phyloP scores from a whole-genome alignment of 805 yeast genomes.

The Candida nitratophila region DNA sequence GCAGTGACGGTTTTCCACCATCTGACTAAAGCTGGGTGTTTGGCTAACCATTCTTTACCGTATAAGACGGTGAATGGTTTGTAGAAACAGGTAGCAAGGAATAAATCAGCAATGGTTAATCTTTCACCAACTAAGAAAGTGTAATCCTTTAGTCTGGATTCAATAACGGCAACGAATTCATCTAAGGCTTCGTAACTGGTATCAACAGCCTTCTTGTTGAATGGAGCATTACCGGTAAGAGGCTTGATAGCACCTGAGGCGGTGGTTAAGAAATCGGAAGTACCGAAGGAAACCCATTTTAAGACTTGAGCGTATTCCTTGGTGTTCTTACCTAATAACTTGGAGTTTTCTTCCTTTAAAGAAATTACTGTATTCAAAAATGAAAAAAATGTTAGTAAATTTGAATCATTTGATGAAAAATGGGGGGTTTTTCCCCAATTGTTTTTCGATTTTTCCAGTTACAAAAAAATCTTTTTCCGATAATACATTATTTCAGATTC shows the following conservation, averaged over 20 bases:
- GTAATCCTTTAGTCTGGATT: slow-evolving; percentile 26
- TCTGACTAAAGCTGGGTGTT: slow-evolving; percentile 36
- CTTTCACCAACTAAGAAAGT: slow-evolving; percentile 32
- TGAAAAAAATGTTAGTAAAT: slow-evolving; percentile 12
- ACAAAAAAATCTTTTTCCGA: neutral
- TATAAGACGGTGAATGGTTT: slow-evolving; percentile 33
- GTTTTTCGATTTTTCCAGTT: no score
- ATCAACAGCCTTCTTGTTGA: slow-evolving; percentile 59
- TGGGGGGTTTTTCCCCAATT: no score
- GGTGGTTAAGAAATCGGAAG: slow-evolving; percentile 52
- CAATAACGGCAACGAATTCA: slow-evolving; percentile 10
- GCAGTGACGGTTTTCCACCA: slow-evolving; percentile 31
- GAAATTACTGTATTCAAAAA: slow-evolving; percentile 33
- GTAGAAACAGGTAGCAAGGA: slow-evolving; percentile 24
- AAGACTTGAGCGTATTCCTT: slow-evolving; percentile 60
- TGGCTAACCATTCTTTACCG: slow-evolving; percentile 36
- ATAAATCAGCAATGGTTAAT: slow-evolving; percentile 28
- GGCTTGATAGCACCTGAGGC: slow-evolving; percentile 49
- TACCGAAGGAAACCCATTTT: slow-evolving; percentile 73
- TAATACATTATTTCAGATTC: slow-evolving; percentile 37
- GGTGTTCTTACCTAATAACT: slow-evolving; percentile 53
- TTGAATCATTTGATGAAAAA: neutral
- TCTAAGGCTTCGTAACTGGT: slow-evolving; percentile 8
- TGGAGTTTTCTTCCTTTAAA: slow-evolving; percentile 34
- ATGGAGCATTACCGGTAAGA: slow-evolving; percentile 58